A percentile compares a stretch with the other conserved stretches of the same genome.
phyloP scores from a whole-genome alignment of 129 eudicot species.

The Pseudognaphalium luteoalbum region DNA sequence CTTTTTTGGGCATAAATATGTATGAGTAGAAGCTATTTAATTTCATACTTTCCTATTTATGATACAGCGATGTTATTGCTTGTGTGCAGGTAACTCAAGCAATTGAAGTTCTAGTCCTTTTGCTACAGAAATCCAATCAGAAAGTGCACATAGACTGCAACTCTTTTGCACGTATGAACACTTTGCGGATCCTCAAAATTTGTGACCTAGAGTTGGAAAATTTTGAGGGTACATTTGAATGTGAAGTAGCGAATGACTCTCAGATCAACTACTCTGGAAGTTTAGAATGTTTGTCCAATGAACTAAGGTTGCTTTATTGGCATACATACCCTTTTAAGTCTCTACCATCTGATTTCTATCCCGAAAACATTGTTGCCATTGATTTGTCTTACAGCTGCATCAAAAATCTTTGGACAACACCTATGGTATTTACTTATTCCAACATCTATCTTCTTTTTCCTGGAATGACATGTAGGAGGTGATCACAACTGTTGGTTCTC shows the following conservation, averaged over 20 bases:
- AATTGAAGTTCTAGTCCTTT: slow-evolving; percentile 14
- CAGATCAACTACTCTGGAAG: slow-evolving; percentile 3
- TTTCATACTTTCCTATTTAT: neutral
- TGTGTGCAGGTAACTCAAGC: slow-evolving; percentile 16
- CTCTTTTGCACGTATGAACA: slow-evolving; percentile 21
- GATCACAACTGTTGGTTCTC: too few relatives aligned
- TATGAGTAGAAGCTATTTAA: neutral
- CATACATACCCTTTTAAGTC: slow-evolving; percentile 9
- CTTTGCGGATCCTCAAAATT: slow-evolving; percentile 15
- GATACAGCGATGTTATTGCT: neutral
- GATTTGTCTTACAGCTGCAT: slow-evolving; percentile 13
- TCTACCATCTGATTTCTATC: slow-evolving; percentile 21
- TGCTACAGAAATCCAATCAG: neutral
- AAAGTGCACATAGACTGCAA: neutral
- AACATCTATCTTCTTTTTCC: too few relatives aligned
- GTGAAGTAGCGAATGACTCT: neutral
- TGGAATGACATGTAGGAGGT: too few relatives aligned
- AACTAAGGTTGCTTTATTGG: slow-evolving; percentile 30
- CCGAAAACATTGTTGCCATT: slow-evolving; percentile 31
- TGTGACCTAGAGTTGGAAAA: neutral
- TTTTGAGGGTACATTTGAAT: neutral
- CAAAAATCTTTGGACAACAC: slow-evolving; percentile 21
- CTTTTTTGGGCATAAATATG: neutral
- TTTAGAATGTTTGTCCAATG: slow-evolving; percentile 6
- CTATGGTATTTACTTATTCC: slow-evolving; percentile 28